Percentiles rank a stretch among this genome's conserved stretches.
These are phyloP conservation scores for Blastobotrys petasosporus DNA, from an alignment of 1,139 yeast species.

Conservation along the genomic window DNA sequence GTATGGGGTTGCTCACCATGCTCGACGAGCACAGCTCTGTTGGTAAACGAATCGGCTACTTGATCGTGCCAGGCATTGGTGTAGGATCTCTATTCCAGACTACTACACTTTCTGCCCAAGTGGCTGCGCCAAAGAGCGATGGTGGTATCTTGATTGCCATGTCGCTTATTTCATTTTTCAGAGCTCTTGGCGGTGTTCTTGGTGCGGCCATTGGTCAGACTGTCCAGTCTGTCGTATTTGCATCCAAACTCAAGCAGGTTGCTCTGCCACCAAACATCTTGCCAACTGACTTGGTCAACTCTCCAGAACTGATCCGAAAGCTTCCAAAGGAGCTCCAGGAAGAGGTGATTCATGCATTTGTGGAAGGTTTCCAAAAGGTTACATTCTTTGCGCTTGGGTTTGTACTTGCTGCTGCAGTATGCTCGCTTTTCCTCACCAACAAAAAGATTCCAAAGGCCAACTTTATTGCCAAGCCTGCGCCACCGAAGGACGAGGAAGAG, in stretches of 20 bases:
- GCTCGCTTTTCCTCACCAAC: constrained; percentile 21
- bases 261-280: constrained; percentile 14
- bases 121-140: constrained; percentile 46
- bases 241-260: constrained; percentile 5
- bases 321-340: constrained; percentile 16
- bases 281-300: constrained; percentile 15
- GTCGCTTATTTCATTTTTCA: constrained; percentile 42
- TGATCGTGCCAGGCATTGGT: constrained; percentile 50
- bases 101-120: constrained; percentile 46
- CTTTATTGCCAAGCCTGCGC: neutral
- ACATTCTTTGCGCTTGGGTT: constrained; percentile 23
- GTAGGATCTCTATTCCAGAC: constrained; percentile 53
- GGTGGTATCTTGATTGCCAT: constrained; percentile 51
- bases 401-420: constrained; percentile 16
- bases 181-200: constrained; percentile 46
- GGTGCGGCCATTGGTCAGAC: constrained; percentile 46
- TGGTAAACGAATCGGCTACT: constrained; percentile 41
- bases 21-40: constrained; percentile 28
- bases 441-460: constrained; percentile 18
- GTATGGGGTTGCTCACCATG: constrained; percentile 46
- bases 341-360: constrained; percentile 21
- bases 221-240: constrained; percentile 38
- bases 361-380: constrained; percentile 21
- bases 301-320: constrained; percentile 19
- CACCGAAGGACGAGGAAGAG: constrained; percentile 5